phyloP scores from a whole-genome alignment of 176 grass and related monocot species.

The Hordeum marinum region DNA sequence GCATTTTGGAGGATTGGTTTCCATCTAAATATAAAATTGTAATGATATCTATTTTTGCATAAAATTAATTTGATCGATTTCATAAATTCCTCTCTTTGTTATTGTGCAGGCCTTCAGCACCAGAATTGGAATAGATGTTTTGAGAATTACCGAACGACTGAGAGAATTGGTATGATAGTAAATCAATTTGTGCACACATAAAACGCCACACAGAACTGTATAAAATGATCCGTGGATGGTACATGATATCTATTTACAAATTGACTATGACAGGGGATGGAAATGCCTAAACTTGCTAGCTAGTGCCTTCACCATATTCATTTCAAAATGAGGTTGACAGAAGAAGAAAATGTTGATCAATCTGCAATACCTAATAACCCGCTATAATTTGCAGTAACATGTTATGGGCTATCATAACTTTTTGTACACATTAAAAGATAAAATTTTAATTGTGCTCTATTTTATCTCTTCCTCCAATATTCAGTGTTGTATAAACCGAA shows the following conservation, averaged over 20 bases:
- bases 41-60: not conserved
- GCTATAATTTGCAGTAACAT: too few relatives aligned
- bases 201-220: not conserved
- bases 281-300: too few relatives aligned
- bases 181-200: not conserved
- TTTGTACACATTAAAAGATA: too few relatives aligned
- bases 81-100: not conserved
- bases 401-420: too few relatives aligned
- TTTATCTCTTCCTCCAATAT: too few relatives aligned
- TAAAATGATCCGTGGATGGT: not conserved
- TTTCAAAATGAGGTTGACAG: too few relatives aligned
- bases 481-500: too few relatives aligned
- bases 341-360: too few relatives aligned
- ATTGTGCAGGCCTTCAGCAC: constrained; percentile 62
- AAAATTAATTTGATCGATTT: not conserved
- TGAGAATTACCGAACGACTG: constrained; percentile 51
- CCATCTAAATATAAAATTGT: not conserved
- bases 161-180: constrained; percentile 24
- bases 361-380: too few relatives aligned
- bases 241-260: not conserved
- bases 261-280: too few relatives aligned
- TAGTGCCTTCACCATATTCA: too few relatives aligned
- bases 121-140: constrained; percentile 71
- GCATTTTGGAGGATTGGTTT: not conserved
- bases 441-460: too few relatives aligned